Base-by-base conservation (phyloP, 73 alveolate species). In the Durusdinium trenchii region DNA sequence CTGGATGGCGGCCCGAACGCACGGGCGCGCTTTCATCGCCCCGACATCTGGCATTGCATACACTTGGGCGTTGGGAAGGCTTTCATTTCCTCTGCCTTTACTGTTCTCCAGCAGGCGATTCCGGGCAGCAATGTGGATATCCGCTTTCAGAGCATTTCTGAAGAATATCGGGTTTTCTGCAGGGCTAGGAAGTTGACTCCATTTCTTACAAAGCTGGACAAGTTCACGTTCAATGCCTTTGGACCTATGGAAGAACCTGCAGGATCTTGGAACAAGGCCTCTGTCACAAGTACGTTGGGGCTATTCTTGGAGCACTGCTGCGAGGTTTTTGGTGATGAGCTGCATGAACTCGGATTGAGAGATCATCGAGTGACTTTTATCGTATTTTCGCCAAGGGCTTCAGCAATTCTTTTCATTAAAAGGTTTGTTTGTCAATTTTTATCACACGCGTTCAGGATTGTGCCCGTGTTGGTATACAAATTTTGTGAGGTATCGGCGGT, bases 171-270 rank as follows among this genome's bases (percentile, higher is more conserved):
- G 4, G 47, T 3, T 3, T 81, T 81, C 28, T 81, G 91, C 46
- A 81, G 54, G 47, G n/a, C 4, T 1, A 81, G 67, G 91, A 45
- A 81, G 6, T 48, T 81, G 38, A 81, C 91, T 47, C 71, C 71
- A 6, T 81, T 26, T 48, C 69, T 81, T 4, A 23, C 48, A 10
- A 81, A 81, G 47, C 32, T 81, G 64, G 90, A 79, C 20, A 47
- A 20, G 45, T 28, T 14, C 46, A 79, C 90, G 28, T 79, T 79
- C 32, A 47, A 47, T 6, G 90, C 47, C 3, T 61, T 61, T 3
- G 90, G 90, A 46, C 90, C 90, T 20, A 3, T 79, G 64, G 90
- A 79, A 23, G 90, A 79, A 28, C 90, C 90, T 5, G 28, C 47
- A 6, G 90, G 69, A 46, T 2, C 52, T 26, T 79, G 90, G 90